A percentile compares a stretch with the other conserved stretches of the same genome.
phyloP scores from a whole-genome alignment of 805 yeast genomes.

The Candida odintsovae region DNA sequence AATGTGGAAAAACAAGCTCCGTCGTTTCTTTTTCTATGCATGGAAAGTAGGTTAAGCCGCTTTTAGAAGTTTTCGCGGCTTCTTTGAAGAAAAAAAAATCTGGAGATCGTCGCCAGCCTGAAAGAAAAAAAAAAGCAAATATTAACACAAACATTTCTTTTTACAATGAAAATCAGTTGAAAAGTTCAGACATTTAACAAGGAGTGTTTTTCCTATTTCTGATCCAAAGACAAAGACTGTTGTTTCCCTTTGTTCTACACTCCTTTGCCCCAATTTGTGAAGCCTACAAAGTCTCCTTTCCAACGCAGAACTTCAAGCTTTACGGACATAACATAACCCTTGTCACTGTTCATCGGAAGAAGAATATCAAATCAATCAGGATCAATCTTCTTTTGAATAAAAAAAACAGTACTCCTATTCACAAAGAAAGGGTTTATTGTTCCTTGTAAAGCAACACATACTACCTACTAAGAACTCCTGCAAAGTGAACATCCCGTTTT shows the following conservation, averaged over 20 bases:
- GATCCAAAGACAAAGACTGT: neutral
- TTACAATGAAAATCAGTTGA: neutral
- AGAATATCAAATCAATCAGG: too few relatives aligned
- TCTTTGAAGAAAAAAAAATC: neutral
- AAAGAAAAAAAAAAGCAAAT: neutral
- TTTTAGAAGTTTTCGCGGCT: neutral
- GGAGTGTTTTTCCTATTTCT: neutral
- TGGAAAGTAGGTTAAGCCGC: neutral
- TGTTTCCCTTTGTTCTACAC: too few relatives aligned
- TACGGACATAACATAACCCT: too few relatives aligned
- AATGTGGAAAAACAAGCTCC: neutral
- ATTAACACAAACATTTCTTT: neutral
- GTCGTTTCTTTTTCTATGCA: neutral
- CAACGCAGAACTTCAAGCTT: too few relatives aligned
- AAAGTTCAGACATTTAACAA: too few relatives aligned
- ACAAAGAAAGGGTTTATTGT: neutral
- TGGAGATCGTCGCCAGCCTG: neutral
- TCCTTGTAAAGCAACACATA: neutral
- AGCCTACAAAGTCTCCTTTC: too few relatives aligned
- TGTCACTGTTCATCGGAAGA: too few relatives aligned
- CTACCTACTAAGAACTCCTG: neutral
- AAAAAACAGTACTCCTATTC: too few relatives aligned
- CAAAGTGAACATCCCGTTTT: neutral
- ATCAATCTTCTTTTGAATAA: too few relatives aligned
- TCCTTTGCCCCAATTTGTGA: too few relatives aligned